phyloP scores from a whole-genome alignment of 352 stramenopile genomes.

The Thraustochytrium striatum region DNA sequence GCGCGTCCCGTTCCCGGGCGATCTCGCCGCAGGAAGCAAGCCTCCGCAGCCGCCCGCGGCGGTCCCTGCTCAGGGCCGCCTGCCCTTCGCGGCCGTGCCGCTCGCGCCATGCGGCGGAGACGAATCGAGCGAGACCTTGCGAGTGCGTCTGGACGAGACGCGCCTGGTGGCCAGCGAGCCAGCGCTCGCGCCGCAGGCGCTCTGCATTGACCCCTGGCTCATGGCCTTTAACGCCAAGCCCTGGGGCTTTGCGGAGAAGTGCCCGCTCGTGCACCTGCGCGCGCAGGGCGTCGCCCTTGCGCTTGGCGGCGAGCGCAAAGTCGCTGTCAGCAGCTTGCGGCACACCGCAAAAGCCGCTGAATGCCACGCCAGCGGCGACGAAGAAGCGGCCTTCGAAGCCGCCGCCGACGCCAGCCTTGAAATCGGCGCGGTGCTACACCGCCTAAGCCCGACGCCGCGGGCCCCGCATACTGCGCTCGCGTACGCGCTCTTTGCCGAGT shows the following conservation, averaged over 20 bases:
- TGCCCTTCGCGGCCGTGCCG: neutral
- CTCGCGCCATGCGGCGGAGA: neutral
- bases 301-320: no score
- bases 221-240: neutral
- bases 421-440: no score
- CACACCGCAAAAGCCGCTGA: no score
- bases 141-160: neutral
- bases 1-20: neutral
- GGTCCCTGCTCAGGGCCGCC: neutral
- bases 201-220: neutral
- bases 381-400: no score
- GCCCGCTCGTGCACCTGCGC: neutral
- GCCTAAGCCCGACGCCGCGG: no score
- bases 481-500: no score
- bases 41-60: neutral
- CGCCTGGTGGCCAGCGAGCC: neutral
- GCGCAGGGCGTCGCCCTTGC: neutral
- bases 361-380: no score
- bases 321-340: no score
- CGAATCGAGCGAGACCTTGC: neutral
- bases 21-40: neutral
- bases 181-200: neutral
- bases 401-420: no score
- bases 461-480: no score
- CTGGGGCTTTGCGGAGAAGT: neutral